Evolutionary conservation across 345 rosid species (phyloP), one percentile per base, ranked within the genome.

Genomic region (Alliaria petiolata): DNA sequence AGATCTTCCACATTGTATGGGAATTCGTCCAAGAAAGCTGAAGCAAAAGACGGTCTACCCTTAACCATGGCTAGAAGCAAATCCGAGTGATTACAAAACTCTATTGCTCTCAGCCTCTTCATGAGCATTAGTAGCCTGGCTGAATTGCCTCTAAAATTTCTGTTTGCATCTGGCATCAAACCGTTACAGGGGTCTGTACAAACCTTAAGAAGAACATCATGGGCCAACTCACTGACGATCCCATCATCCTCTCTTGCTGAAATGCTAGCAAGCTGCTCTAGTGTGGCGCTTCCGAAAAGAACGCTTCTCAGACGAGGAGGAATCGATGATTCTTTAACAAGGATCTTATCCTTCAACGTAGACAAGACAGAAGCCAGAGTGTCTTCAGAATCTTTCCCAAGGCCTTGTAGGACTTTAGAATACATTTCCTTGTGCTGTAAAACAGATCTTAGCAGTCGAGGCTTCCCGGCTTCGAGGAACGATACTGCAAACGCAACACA

Each of bases 161-260:
- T 82, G 70, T 78, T 77, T 57, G 74, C 75, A 82, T 88, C 89
- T 42, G 95, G 92, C 96, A 91, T 89, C 81, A 95, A 85, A 13
- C 99, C 97, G 44, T 89, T 89, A 79, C 59, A 75, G 60, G 99
- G 97, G 71, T 95, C 88, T 5, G 90, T 95, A 65, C 95, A 89
- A 53, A 85, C 97, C 76, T 79, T 69, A 55, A 80, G 67, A 39
- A 95, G 87, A 72, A 95, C 85, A 62, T 64, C 57, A 31, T 91
- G 85, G 3, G 97, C 96, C 84, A 95, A 65, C 65, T 84, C 86
- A 38, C 79, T 85, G 51, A 81, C 82, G 39, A 45, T 53, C 40
- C 80, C 89, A 72, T 82, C 83, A 61, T 76, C 74, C 62, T 83
- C 88, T 80, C 85, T 84, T 35, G 83, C 89, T 26, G 93, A 86